These are phyloP conservation scores for Danielozyma ontarioensis DNA, from an alignment of 805 yeast species.

Conservation along the genomic window DNA sequence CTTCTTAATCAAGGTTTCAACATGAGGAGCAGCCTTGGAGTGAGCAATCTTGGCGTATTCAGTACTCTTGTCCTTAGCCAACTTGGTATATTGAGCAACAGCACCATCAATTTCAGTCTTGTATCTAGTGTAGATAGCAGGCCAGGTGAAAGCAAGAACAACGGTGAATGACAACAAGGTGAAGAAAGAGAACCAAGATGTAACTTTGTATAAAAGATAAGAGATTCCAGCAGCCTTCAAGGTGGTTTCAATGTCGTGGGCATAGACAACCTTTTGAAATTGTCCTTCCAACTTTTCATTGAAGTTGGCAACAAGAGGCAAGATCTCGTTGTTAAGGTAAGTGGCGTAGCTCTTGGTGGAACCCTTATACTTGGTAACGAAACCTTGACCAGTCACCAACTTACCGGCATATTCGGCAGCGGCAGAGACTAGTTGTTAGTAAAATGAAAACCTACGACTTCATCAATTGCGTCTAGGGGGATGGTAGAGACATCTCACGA, in stretches of 20 bases:
- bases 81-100: slow-evolving; percentile 37
- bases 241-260: slow-evolving; percentile 69
- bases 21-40: slow-evolving; percentile 49
- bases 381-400: slow-evolving; percentile 69
- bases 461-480: no score
- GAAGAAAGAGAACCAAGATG: slow-evolving; percentile 73
- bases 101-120: slow-evolving; percentile 73
- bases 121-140: slow-evolving; percentile 67
- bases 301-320: slow-evolving; percentile 40
- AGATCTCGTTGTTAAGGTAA: slow-evolving; percentile 29
- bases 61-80: slow-evolving; percentile 48
- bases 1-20: slow-evolving; percentile 52
- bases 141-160: slow-evolving; percentile 65
- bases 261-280: slow-evolving; percentile 53
- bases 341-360: slow-evolving; percentile 35
- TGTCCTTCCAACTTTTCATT: slow-evolving; percentile 49
- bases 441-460: no score
- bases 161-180: slow-evolving; percentile 54
- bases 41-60: slow-evolving; percentile 36
- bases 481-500: no score
- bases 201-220: slow-evolving; percentile 64
- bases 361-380: slow-evolving; percentile 73
- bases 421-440: slow-evolving; percentile 46
- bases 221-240: slow-evolving; percentile 64
- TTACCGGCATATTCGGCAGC: slow-evolving; percentile 75